Evolutionary conservation across 2,329 filamentous ascomycete species (phyloP), one percentile per base, ranked within the genome.

Genomic region (Trichoderma oligosporum): DNA sequence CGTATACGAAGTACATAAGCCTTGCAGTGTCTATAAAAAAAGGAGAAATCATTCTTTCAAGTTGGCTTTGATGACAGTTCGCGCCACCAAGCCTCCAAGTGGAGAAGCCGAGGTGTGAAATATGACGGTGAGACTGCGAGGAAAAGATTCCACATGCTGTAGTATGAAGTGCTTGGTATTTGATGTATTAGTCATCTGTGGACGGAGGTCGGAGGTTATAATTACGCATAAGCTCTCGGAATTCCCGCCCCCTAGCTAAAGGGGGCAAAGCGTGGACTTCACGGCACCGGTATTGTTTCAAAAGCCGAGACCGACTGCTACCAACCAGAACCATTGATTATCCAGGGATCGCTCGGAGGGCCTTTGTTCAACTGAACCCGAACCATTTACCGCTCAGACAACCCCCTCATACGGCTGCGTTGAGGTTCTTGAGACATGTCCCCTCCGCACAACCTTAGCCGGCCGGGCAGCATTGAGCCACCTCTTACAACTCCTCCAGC

Each of bases 361-460:
- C 39, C 45, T 44, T 54, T 54, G 29, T 16, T 33, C 38, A 54
- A 5, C 39, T 54, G 51, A 54, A 54, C 12, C 47, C 51, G 51
- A 54, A 45, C 25, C n/a, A 44, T 27, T 44, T 11, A 22, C 20
- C 14, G 41, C 12, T 44, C 18, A 25, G 22, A 11, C 38, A 33
- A 20, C 27, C 24, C 20, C 25, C 9, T 31, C 11, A 11, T 31
- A 31, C 11, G 27, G 27, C 27, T 31, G 27, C 11, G 27, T 31
- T 31, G 27, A 36, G 22, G 46, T 22, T 49, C 46, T 31, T 29
- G 31, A 53, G 56, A 46, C 48, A 57, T 57, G 55, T 53, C 47
- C 29, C 38, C 55, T 38, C 54, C 39, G 22, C 44, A 36, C 16
- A n/a, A 49, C 27, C 44, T 24, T 22, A 45, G 47, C 27, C 29